A percentile compares a stretch with the other conserved stretches of the same genome.
Evolutionary conservation across 371 early-diverging fungal species (phyloP).

Genomic region (Capillidium heterosporum): DNA sequence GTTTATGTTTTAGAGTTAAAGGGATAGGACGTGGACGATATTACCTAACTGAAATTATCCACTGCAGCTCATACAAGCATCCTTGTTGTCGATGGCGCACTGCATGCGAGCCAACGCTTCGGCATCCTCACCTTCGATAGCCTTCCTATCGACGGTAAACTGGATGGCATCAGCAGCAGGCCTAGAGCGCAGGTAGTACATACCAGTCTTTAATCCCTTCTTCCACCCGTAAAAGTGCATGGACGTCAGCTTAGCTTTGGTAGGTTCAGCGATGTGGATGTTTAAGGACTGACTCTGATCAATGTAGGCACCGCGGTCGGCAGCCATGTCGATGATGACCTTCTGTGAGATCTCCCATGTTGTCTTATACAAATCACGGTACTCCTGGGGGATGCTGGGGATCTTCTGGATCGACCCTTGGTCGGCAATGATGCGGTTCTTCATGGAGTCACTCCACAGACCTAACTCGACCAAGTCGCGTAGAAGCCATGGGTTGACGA

Average conservation of each 20-base stretch:
- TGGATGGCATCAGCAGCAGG: conserved; percentile 98
- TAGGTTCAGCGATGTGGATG: conserved; percentile 87
- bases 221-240: conserved; percentile 99
- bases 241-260: conserved; percentile 78
- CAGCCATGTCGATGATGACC: conserved; percentile 67
- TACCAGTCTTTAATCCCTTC: conserved; percentile 98
- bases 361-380: conserved; percentile 95
- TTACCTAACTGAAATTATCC: conserved; percentile 24
- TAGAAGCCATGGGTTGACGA: conserved; percentile 94
- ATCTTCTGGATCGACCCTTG: conserved; percentile 86
- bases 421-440: conserved; percentile 92
- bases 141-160: conserved; percentile 51
- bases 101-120: conserved; percentile 45
- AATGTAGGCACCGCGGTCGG: conserved; percentile 94
- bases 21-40: no score
- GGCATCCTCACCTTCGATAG: conserved; percentile 17
- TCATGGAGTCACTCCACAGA: conserved; percentile 92
- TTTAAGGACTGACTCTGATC: conserved; percentile 99
- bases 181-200: conserved; percentile 97
- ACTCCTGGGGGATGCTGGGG: conserved; percentile 68
- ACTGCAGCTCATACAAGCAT: conserved; percentile 80
- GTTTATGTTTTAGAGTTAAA: no score
- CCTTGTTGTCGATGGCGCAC: conserved; percentile 80
- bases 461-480: conserved; percentile 84
- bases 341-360: conserved; percentile 97